Base-by-base conservation (phyloP, 2,329 filamentous ascomycete species). In the Pestalotiopsis sp. region DNA sequence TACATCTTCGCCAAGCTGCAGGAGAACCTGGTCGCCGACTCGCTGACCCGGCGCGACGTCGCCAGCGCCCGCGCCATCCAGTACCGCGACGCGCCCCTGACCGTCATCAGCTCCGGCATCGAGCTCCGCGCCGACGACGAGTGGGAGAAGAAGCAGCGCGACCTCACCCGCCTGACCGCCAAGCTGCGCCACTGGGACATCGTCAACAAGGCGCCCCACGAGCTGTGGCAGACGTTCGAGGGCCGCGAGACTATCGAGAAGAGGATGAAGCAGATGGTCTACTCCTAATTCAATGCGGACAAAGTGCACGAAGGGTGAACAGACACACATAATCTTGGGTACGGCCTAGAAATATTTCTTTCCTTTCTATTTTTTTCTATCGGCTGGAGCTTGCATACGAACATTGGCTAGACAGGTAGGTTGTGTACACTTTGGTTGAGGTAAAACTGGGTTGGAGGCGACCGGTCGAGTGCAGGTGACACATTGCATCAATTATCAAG, bases 1-100 rank as follows among this genome's bases (percentile, higher is more conserved):
- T 91, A 89, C 78, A 91, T 98, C 79, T 97, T 97, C 79, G 92
- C 94, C 4, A 93, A 95, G 80, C 85, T 99, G 67, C 96, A 99
- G 81, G 96, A 99, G 82, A 95, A 92, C 72, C 85, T 98, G 1
- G 94, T 98, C 39, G 95, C 95, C 0, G 88, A 91, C 72, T 93
- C 93, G 0, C 89, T 98, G 73, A 94, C 94, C 14, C 92, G 91
- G 79, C 93, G 93, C 41, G 96, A 99, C 76, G 90, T 97, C 20
- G 84, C 87, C 59, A 92, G 91, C 69, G 94, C 94, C 68, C 86
- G 92, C 25, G 90, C 91, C 61, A 96, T 98, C 66, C 93, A 97
- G 80, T 86, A 87, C 68, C 85, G 85, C n/a, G 85, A 92, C 68
- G 93, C 92, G 14, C 92, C 94, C 6, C 82, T 98, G 52, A 91